Conservation (phyloP, 2,329 filamentous ascomycete genomes). For the Fusarium haematococcum region DNA sequence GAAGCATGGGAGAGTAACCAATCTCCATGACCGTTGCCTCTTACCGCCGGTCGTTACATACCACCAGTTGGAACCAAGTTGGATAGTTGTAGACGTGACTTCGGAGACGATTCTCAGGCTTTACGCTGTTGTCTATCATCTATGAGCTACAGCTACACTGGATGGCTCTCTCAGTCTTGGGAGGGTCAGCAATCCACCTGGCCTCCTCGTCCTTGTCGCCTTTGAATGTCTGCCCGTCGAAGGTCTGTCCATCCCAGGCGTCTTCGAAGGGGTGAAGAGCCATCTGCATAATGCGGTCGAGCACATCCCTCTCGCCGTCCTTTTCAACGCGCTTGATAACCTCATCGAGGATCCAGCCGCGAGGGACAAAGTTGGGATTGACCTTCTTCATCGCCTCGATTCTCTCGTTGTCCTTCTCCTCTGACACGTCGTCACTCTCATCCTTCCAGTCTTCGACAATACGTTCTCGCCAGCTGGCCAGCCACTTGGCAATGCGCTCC, state of each 20-base stretch:
- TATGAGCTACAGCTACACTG: constrained; percentile 97
- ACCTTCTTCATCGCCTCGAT: constrained; percentile 81
- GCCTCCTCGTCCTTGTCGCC: constrained; percentile 80
- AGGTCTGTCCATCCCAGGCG: constrained; percentile 68
- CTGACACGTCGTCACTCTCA: constrained; percentile 52
- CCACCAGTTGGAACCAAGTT: constrained; percentile 20
- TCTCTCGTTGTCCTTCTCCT: constrained; percentile 69
- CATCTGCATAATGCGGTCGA: constrained; percentile 85
- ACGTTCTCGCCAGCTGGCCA: constrained; percentile 80
- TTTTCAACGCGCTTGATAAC: constrained; percentile 90
- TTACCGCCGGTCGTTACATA: constrained; percentile 82
- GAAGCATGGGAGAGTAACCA: constrained; percentile 74
- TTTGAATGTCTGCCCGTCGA: constrained; percentile 62
- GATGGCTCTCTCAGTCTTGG: constrained; percentile 80
- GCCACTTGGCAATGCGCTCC: constrained; percentile 79
- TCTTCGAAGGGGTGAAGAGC: constrained; percentile 87
- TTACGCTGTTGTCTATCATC: background rate
- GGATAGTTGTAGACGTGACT: constrained; percentile 18
- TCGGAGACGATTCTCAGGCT: background rate
- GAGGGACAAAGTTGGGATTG: constrained; percentile 93
- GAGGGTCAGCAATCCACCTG: constrained; percentile 88
- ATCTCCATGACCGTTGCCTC: constrained; percentile 73
- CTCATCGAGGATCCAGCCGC: constrained; percentile 94
- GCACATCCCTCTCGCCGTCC: constrained; percentile 81
- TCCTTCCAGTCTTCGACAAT: constrained; percentile 81